Evolutionary conservation across 2,329 filamentous ascomycete species (phyloP).

Genomic region (Aspergillus viridinutans): DNA sequence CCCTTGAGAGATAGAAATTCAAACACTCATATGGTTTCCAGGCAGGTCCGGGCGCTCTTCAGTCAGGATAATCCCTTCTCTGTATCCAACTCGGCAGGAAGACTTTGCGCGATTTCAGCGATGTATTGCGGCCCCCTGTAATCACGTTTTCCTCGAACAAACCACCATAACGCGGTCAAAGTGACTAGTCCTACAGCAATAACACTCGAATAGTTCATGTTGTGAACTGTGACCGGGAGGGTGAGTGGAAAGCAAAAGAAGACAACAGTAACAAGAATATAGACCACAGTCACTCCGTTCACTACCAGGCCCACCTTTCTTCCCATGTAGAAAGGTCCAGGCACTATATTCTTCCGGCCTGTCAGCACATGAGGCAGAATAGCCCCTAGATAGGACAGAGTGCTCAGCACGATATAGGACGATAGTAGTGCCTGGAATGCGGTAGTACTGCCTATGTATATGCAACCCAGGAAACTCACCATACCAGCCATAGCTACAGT

Average conservation of each 20-base stretch:
- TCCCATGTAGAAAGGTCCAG: conserved; percentile 57
- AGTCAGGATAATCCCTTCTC: background rate
- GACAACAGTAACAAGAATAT: conserved; percentile 59
- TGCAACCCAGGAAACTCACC: conserved; percentile 56
- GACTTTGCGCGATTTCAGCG: conserved; percentile 50
- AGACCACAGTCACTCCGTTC: conserved; percentile 51
- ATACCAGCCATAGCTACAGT: conserved; percentile 49
- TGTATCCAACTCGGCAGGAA: conserved; percentile 40
- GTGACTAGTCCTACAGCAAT: conserved; percentile 35
- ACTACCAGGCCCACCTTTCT: conserved; percentile 47
- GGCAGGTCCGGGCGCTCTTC: background rate
- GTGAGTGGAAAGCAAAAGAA: conserved; percentile 59
- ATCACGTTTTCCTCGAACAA: conserved; percentile 22
- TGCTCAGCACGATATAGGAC: conserved; percentile 53
- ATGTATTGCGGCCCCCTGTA: conserved; percentile 41
- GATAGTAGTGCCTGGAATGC: conserved; percentile 66
- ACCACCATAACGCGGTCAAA: conserved; percentile 34
- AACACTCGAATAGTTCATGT: conserved; percentile 52
- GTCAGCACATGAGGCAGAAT: conserved; percentile 57
- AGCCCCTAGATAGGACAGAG: conserved; percentile 58
- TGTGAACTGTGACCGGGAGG: conserved; percentile 42
- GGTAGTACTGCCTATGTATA: conserved; percentile 63
- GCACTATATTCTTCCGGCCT: conserved; percentile 43
- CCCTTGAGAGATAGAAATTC: too few relatives aligned
- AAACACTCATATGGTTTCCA: background rate